Evolutionary conservation across 768 basidiomycete species (phyloP).

Genomic region (Trichaptum fuscoviolaceum): DNA sequence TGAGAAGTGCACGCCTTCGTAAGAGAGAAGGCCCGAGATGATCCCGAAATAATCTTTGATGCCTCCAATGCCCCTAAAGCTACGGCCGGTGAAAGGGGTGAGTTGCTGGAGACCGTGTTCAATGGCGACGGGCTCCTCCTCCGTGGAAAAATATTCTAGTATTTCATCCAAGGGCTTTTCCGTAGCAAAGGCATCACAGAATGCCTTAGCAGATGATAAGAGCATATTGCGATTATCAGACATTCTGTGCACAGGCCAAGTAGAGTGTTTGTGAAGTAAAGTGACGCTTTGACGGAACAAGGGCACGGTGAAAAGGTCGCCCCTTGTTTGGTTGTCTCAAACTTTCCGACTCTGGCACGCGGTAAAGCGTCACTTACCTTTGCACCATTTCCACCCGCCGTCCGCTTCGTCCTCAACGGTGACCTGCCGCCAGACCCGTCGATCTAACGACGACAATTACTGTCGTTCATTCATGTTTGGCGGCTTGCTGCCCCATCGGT

Average conservation of each 20-base stretch:
- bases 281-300: background rate
- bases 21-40: conserved; percentile 41
- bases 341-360: background rate
- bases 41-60: conserved; percentile 45
- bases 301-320: background rate
- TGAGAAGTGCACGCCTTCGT: conserved; percentile 47
- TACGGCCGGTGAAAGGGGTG: conserved; percentile 56
- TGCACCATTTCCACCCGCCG: conserved; percentile 1
- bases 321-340: background rate
- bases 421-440: background rate
- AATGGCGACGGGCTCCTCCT: conserved; percentile 36
- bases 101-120: conserved; percentile 52
- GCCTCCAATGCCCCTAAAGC: conserved; percentile 39
- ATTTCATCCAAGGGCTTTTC: conserved; percentile 38
- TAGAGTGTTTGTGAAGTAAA: background rate
- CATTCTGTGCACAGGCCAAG: background rate
- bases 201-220: conserved; percentile 36
- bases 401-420: conserved; percentile 1
- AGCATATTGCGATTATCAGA: conserved; percentile 20
- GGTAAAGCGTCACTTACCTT: background rate
- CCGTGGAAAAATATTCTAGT: conserved; percentile 46
- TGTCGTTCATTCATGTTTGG: background rate
- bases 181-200: conserved; percentile 49
- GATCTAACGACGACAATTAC: background rate
- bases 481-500: background rate